phyloP scores from a whole-genome alignment of 352 stramenopile species.

The Pythium folliculosum region DNA sequence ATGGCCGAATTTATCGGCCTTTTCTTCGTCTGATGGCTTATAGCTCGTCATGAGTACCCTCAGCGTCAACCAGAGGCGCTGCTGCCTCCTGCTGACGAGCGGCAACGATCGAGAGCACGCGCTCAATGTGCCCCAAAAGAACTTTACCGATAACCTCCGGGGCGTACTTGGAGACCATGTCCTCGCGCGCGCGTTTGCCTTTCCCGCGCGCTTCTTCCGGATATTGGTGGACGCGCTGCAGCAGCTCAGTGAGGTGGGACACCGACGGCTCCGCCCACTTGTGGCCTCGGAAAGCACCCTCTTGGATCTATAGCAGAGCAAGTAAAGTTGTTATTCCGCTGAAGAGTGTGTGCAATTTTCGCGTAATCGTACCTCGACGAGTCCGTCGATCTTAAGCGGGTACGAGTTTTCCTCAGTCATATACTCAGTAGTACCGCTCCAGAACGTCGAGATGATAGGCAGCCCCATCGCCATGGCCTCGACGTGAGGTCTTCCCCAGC shows the following conservation, averaged over 20 bases:
- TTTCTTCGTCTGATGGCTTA: conserved; percentile 30
- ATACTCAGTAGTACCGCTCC: conserved; percentile 89
- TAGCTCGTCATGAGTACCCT: conserved; percentile 50
- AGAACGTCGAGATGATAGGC: conserved; percentile 92
- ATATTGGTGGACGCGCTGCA: conserved; percentile 58
- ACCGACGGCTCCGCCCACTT: conserved; percentile 87
- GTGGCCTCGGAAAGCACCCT: conserved; percentile 78
- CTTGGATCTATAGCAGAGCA: conserved; percentile 52
- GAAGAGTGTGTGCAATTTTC: background rate
- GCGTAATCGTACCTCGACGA: conserved; percentile 52
- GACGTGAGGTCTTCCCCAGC: conserved; percentile 92
- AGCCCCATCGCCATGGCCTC: conserved; percentile 93
- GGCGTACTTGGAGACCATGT: conserved; percentile 88
- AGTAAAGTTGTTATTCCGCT: background rate
- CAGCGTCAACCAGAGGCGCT: too few relatives aligned
- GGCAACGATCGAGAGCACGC: conserved; percentile 52
- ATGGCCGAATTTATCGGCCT: too few relatives aligned
- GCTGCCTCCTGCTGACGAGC: conserved; percentile 18
- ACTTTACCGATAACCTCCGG: conserved; percentile 69
- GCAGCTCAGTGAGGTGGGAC: conserved; percentile 63
- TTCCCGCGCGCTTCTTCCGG: conserved; percentile 70
- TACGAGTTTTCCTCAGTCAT: conserved; percentile 89
- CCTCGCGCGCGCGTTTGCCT: conserved; percentile 60
- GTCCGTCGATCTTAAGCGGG: conserved; percentile 74
- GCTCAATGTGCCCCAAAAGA: conserved; percentile 66